Evolutionary conservation across 108 stramenopile genomes (phyloP), one percentile per base, ranked within the genome.

Genomic region (Skeletonema costatum): DNA sequence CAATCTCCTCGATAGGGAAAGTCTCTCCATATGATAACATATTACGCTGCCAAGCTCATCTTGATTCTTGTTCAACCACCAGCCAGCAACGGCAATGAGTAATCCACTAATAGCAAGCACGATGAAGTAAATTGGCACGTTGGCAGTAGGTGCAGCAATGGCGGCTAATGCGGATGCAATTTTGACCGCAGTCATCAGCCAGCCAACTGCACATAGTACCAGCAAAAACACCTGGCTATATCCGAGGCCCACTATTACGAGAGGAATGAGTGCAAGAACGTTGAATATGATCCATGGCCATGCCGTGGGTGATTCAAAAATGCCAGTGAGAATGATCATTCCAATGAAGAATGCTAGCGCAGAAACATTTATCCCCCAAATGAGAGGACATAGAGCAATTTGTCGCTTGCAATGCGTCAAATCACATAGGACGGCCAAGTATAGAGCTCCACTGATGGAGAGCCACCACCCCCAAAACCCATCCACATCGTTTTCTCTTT

Each of bases 281-380:
- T 65, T 74, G 65, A 74, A 66, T 30, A 66, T 32, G 8, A 74
- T 32, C 73, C 73, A 74, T 5, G 42, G 17, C 73, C 73, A 74
- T 25, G 41, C 70, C 14, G 13, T 42, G 32, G 7, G 13, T 10
- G 31, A 21, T 17, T 29, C 35, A 46, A 51, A 66, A 16, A 74
- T 50, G 39, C 64, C 65, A 14, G 64, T 66, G 13, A 74, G 46
- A 19, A 74, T n/a, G 16, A 74, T 74, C 73, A 74, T 74, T 66
- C 73, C 73, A 17, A 66, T 25, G 61, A 74, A 66, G 21, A 74
- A 74, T 9, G 42, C 64, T 25, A 66, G 36, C 8, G 73, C 33
- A 48, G 29, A 36, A 31, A 74, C 39, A 39, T 74, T 74, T 11
- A 74, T 65, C 39, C 73, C 65, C 73, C 73, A 74, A 19, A 66